These are phyloP conservation scores for Mallotus japonicus DNA, from an alignment of 441 rosid species.

Conservation along the genomic window DNA sequence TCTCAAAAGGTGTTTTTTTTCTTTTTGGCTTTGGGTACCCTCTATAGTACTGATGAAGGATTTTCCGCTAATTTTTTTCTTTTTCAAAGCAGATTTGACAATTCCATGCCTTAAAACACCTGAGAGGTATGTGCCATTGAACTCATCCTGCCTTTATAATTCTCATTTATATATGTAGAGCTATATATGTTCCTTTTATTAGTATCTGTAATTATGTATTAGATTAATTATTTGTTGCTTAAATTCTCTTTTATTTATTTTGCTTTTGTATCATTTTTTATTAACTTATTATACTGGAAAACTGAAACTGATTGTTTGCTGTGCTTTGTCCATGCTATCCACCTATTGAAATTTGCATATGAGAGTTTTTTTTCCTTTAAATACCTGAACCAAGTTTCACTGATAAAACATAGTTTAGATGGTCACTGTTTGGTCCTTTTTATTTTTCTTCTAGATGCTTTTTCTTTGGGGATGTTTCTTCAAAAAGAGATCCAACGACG, in stretches of 20 bases:
- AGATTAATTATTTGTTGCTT: too few relatives aligned
- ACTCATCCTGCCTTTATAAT: slow-evolving; percentile 1
- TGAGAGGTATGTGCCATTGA: slow-evolving; percentile 53
- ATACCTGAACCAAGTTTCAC: neutral
- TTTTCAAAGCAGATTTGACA: slow-evolving; percentile 51
- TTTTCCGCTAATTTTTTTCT: slow-evolving; percentile 9
- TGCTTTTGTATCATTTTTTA: too few relatives aligned
- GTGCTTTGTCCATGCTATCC: neutral
- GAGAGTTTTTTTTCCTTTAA: neutral
- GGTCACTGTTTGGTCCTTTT: slow-evolving; percentile 11
- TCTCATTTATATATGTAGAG: neutral
- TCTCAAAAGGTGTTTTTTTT: neutral
- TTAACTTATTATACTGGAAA: neutral
- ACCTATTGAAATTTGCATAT: neutral
- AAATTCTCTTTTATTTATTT: too few relatives aligned
- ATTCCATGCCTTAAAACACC: slow-evolving; percentile 92
- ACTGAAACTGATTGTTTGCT: neutral
- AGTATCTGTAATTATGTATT: neutral
- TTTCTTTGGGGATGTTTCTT: slow-evolving; percentile 86
- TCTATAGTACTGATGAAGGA: slow-evolving; percentile 15
- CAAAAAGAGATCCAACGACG: slow-evolving; percentile 77
- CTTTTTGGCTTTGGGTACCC: too few relatives aligned
- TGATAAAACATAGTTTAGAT: neutral
- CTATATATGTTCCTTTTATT: neutral
- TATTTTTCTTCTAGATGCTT: slow-evolving; percentile 50